phyloP scores from a whole-genome alignment of 306 rosid genomes.

The Cicer yamashitae region DNA sequence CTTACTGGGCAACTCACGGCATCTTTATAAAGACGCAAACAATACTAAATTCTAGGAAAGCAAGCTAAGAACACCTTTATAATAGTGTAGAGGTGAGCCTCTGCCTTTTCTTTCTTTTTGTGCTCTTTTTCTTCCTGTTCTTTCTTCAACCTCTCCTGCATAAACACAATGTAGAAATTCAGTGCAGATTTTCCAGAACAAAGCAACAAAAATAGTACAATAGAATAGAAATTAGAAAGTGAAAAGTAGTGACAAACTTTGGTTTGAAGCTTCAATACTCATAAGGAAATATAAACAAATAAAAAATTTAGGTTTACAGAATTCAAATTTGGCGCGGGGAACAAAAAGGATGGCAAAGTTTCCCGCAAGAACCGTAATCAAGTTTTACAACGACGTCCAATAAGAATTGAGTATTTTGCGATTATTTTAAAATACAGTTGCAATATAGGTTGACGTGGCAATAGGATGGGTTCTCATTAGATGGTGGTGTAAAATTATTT shows the following conservation, averaged over 20 bases:
- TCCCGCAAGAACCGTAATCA: background rate
- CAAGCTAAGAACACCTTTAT: slow-evolving; percentile 65
- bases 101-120: slow-evolving; percentile 84
- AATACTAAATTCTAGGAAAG: slow-evolving; percentile 32
- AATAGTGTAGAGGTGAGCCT: slow-evolving; percentile 86
- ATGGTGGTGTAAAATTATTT: no score
- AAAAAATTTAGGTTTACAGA: slow-evolving; percentile 8
- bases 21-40: slow-evolving; percentile 4
- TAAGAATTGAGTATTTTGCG: no score
- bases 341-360: background rate
- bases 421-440: no score
- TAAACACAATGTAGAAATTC: slow-evolving; percentile 31
- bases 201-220: slow-evolving; percentile 20
- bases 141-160: slow-evolving; percentile 88
- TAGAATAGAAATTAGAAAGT: background rate
- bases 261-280: slow-evolving; percentile 13
- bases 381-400: no score
- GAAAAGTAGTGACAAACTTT: slow-evolving; percentile 5
- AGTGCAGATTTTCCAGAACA: slow-evolving; percentile 27
- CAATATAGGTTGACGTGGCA: no score
- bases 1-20: slow-evolving; percentile 28
- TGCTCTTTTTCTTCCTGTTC: slow-evolving; percentile 93
- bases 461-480: no score
- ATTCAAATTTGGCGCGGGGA: background rate
- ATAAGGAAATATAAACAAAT: slow-evolving; percentile 27